A percentile compares a stretch with the other conserved stretches of the same genome.
Evolutionary conservation across 371 early-diverging fungal species (phyloP).

Genomic region (Mucor racemosus): DNA sequence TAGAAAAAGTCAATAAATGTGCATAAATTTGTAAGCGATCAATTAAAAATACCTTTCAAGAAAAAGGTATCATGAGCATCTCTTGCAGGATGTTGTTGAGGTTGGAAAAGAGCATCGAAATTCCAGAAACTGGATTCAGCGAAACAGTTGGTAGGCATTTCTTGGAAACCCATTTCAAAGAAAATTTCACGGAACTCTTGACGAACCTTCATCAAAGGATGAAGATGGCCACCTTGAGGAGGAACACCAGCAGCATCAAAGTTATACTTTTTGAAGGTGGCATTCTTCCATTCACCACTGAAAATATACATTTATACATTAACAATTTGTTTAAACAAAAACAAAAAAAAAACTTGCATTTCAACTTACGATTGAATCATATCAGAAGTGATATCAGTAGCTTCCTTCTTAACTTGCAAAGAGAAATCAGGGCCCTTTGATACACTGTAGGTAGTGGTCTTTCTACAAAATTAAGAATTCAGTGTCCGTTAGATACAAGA

Average conservation of each 20-base stretch:
- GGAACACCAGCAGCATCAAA: slow-evolving; percentile 92
- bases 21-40: neutral
- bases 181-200: slow-evolving; percentile 99
- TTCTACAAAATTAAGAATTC: slow-evolving; percentile 54
- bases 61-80: slow-evolving; percentile 99
- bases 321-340: too few species aligned
- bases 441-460: slow-evolving; percentile 84
- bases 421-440: slow-evolving; percentile 91
- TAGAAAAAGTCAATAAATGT: neutral
- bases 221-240: slow-evolving; percentile 92
- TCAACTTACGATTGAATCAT: slow-evolving; percentile 83
- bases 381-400: slow-evolving; percentile 96
- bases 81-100: slow-evolving; percentile 99
- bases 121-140: slow-evolving; percentile 99
- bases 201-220: slow-evolving; percentile 99
- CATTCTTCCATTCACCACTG: slow-evolving; percentile 92
- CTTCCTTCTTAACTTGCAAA: slow-evolving; percentile 81
- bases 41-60: slow-evolving; percentile 60
- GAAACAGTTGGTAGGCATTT: slow-evolving; percentile 99
- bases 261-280: slow-evolving; percentile 98
- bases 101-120: slow-evolving; percentile 99
- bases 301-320: too few species aligned
- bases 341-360: too few species aligned
- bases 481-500: slow-evolving; percentile 13
- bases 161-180: slow-evolving; percentile 99